Percentiles rank a stretch among this genome's conserved stretches.
Evolutionary conservation across 495 filamentous ascomycete species (phyloP).

Genomic region (Neurospora pannonica): DNA sequence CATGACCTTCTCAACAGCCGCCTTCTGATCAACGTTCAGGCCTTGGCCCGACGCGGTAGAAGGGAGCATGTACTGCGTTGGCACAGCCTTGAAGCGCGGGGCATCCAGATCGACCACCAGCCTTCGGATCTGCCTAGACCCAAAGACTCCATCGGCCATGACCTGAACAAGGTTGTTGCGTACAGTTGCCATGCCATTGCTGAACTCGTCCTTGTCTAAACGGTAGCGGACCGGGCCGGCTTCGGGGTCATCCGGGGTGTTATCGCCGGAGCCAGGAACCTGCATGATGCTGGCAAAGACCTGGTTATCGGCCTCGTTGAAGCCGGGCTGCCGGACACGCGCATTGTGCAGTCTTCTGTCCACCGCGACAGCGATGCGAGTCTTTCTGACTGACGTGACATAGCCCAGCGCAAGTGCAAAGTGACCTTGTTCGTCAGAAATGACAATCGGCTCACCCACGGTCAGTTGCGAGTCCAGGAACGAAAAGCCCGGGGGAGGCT

Average conservation of each 20-base stretch:
- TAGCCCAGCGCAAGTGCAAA: constrained; percentile 91
- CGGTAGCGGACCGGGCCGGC: constrained; percentile 61
- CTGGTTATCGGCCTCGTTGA: constrained; percentile 68
- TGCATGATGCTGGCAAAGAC: constrained; percentile 89
- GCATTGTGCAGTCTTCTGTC: constrained; percentile 83
- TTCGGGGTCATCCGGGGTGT: constrained; percentile 37
- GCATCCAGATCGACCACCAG: constrained; percentile 65
- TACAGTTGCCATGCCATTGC: constrained; percentile 90
- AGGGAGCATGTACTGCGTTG: constrained; percentile 48
- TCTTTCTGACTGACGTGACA: constrained; percentile 63
- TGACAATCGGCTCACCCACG: constrained; percentile 82
- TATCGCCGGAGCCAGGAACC: constrained; percentile 46
- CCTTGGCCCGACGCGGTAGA: constrained; percentile 33
- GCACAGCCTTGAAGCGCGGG: constrained; percentile 60
- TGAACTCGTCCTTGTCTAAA: constrained; percentile 95
- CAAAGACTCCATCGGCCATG: constrained; percentile 69
- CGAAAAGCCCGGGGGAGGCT: constrained; percentile 50
- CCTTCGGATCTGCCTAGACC: constrained; percentile 62
- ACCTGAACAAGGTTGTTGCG: constrained; percentile 87
- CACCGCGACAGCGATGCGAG: constrained; percentile 73
- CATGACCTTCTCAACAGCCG: constrained; percentile 89
- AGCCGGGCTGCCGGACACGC: constrained; percentile 61
- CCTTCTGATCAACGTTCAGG: constrained; percentile 79
- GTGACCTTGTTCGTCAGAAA: constrained; percentile 93
- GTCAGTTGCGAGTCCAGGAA: constrained; percentile 88